These are phyloP conservation scores for Trichoderma pleuroti DNA, from an alignment of 2,329 filamentous ascomycete genomes.

Conservation along the genomic window DNA sequence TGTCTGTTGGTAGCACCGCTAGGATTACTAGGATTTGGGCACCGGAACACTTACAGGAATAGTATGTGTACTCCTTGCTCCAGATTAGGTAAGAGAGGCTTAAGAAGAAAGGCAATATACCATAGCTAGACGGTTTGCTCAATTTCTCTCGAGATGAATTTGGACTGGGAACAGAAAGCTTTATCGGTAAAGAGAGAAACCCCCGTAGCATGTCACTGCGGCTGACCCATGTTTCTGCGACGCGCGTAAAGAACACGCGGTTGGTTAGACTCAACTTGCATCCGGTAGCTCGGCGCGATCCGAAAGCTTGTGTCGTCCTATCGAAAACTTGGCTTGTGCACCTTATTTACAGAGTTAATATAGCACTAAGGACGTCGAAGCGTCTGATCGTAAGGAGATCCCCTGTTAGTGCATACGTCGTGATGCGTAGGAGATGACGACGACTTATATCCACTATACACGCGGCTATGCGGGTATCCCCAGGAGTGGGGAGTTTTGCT, in stretches of 20 bases:
- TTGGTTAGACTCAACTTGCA: background rate
- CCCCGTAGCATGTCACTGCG: background rate
- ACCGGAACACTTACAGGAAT: background rate
- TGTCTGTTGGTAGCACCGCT: background rate
- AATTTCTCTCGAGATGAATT: background rate
- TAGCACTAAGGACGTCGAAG: background rate
- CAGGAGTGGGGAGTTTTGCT: background rate
- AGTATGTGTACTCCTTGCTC: background rate
- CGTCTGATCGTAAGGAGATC: background rate
- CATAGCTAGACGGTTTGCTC: background rate
- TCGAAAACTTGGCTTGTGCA: background rate
- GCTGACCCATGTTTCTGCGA: background rate
- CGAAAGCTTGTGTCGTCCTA: background rate
- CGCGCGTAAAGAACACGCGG: background rate
- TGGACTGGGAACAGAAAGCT: background rate
- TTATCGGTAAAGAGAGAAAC: background rate
- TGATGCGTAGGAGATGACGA: background rate
- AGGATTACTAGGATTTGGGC: no score
- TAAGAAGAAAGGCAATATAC: background rate
- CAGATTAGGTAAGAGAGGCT: background rate
- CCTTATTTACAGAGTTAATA: background rate
- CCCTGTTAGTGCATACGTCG: background rate
- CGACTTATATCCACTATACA: background rate
- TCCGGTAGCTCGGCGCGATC: background rate
- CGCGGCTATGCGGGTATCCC: background rate